phyloP scores from a whole-genome alignment of 1,284 basidiomycete genomes.

The Afroboletus lepidellus region DNA sequence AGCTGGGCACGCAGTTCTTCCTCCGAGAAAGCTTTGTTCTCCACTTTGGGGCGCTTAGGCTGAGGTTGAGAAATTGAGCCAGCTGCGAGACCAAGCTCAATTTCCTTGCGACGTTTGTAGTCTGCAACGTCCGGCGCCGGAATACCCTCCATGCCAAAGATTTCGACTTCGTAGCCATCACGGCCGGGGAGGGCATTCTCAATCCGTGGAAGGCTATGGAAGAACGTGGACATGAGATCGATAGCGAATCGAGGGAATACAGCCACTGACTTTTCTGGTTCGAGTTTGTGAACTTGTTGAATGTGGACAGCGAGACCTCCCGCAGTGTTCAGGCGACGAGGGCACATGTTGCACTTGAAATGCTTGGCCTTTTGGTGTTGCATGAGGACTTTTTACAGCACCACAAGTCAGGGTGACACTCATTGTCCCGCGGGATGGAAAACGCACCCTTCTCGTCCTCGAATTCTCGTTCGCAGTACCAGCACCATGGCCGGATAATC shows the following conservation, averaged over 20 bases:
- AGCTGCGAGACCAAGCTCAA: slow-evolving; percentile 83
- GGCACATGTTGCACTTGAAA: slow-evolving; percentile 97
- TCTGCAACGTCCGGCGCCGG: slow-evolving; percentile 92
- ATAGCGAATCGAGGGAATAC: slow-evolving; percentile 1
- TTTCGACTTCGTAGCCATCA: slow-evolving; percentile 98
- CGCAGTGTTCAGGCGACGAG: slow-evolving; percentile 92
- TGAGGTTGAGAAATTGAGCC: slow-evolving; percentile 78
- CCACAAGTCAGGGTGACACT: not conserved
- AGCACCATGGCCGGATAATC: slow-evolving; percentile 93
- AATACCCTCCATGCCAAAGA: slow-evolving; percentile 99
- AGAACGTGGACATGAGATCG: slow-evolving; percentile 10
- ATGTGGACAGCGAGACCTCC: slow-evolving; percentile 98
- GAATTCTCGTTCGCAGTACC: slow-evolving; percentile 99
- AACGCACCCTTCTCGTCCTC: slow-evolving; percentile 90
- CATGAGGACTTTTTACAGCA: slow-evolving; percentile 75
- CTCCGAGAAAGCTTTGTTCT: slow-evolving; percentile 79
- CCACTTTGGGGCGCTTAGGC: slow-evolving; percentile 79
- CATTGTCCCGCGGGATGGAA: not conserved
- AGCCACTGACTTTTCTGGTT: slow-evolving; percentile 83
- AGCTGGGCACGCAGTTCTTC: slow-evolving; percentile 85
- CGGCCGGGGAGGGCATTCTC: slow-evolving; percentile 96
- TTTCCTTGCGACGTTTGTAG: slow-evolving; percentile 92
- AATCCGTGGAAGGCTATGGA: slow-evolving; percentile 71
- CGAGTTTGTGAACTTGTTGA: slow-evolving; percentile 97
- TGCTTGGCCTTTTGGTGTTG: slow-evolving; percentile 99